Percentiles rank a stretch among this genome's conserved stretches.
Conservation (phyloP, 2,329 filamentous ascomycete genomes). For the Blumeriella jaapii region DNA sequence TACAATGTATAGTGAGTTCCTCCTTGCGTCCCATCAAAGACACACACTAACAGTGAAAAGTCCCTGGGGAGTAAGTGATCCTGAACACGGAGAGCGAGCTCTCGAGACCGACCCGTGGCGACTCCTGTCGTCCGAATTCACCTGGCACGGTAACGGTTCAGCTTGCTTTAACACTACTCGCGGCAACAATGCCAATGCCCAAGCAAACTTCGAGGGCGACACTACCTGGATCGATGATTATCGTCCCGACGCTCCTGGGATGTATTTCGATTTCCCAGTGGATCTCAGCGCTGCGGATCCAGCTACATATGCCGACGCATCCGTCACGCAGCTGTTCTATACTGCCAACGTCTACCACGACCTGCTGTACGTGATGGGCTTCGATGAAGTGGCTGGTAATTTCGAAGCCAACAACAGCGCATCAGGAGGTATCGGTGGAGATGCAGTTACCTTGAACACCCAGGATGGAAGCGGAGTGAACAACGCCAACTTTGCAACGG, state of each 20-base stretch:
- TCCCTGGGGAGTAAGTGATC: conserved; percentile 3
- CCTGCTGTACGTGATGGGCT: conserved; percentile 2
- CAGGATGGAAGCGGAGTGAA: conserved; percentile 5
- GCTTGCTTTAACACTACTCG: conserved; percentile 2
- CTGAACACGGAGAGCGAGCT: neutral
- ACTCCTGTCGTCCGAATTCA: conserved; percentile 1
- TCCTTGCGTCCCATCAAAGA: neutral
- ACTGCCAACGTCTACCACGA: conserved; percentile 6
- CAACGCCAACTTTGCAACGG: conserved; percentile 4
- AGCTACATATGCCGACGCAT: conserved; percentile 1
- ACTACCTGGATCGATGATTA: neutral
- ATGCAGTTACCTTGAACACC: conserved; percentile 4
- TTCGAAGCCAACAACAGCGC: conserved; percentile 3
- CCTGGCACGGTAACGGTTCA: conserved; percentile 1
- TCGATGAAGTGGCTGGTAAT: conserved; percentile 4
- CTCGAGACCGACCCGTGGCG: conserved; percentile 3
- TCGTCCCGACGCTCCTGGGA: conserved; percentile 1
- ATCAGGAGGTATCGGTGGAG: conserved; percentile 2
- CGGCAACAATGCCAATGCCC: conserved; percentile 4
- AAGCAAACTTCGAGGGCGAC: conserved; percentile 4
- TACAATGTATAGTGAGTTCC: conserved; percentile 3
- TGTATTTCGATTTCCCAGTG: conserved; percentile 1
- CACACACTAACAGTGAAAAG: neutral
- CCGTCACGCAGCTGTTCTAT: conserved; percentile 4
- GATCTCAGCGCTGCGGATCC: conserved; percentile 3